These are phyloP conservation scores for Metschnikowia colocasiae DNA, from an alignment of 805 yeast species.

Conservation along the genomic window DNA sequence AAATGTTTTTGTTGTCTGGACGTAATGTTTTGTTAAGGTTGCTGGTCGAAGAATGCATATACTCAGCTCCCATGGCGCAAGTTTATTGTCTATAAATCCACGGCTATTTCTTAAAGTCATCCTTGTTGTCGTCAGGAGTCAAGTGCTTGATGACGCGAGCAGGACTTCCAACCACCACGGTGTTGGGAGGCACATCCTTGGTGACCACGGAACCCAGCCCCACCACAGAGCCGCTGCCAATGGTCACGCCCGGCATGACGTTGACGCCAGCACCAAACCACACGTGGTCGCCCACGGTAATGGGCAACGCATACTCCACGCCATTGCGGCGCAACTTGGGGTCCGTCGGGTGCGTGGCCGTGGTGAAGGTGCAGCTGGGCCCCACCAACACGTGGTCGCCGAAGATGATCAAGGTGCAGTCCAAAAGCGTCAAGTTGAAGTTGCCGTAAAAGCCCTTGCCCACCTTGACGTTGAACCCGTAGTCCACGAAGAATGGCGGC, in stretches of 20 bases:
- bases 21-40: too few species aligned
- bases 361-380: conserved; percentile 55
- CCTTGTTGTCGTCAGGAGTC: conserved; percentile 19
- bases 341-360: conserved; percentile 65
- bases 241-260: conserved; percentile 61
- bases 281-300: conserved; percentile 58
- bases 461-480: conserved; percentile 56
- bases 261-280: conserved; percentile 62
- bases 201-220: conserved; percentile 70
- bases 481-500: conserved; percentile 61
- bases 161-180: conserved; percentile 64
- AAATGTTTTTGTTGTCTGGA: too few species aligned
- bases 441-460: conserved; percentile 62
- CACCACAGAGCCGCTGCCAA: conserved; percentile 58
- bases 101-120: conserved; percentile 2
- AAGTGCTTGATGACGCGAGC: conserved; percentile 43
- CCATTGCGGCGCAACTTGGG: conserved; percentile 40
- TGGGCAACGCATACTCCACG: conserved; percentile 53
- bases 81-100: too few species aligned
- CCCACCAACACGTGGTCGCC: conserved; percentile 62
- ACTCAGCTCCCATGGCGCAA: too few species aligned
- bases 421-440: conserved; percentile 53
- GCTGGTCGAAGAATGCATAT: too few species aligned
- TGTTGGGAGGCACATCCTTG: conserved; percentile 50
- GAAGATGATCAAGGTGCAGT: conserved; percentile 55